Conservation (phyloP, 331 rosid species). For the Malus hybrid region DNA sequence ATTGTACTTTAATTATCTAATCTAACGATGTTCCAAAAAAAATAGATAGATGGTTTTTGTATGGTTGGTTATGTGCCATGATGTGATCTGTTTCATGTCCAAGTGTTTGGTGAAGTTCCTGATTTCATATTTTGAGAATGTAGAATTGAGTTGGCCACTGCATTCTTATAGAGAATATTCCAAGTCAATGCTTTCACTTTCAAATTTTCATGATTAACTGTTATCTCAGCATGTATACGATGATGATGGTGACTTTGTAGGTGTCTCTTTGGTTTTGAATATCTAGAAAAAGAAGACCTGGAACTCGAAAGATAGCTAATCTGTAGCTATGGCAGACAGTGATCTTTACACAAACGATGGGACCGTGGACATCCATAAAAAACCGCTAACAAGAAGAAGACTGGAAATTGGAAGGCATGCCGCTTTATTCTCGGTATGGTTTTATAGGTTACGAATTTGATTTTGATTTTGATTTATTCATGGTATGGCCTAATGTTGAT, state of each 20-base stretch:
- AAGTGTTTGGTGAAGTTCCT: background rate
- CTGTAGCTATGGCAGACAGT: slow-evolving; percentile 22
- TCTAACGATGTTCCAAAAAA: background rate
- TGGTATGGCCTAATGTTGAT: background rate
- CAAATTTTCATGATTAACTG: background rate
- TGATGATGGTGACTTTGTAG: slow-evolving; percentile 11
- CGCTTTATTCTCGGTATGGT: slow-evolving; percentile 63
- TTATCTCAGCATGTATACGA: background rate
- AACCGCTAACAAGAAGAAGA: slow-evolving; percentile 60
- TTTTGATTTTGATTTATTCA: background rate
- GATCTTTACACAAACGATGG: slow-evolving; percentile 60
- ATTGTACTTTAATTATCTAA: background rate
- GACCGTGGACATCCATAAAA: slow-evolving; percentile 41
- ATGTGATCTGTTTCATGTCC: background rate
- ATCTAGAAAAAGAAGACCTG: background rate
- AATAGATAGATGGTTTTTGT: background rate
- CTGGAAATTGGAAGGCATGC: slow-evolving; percentile 81
- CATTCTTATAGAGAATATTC: background rate
- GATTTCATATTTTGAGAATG: background rate
- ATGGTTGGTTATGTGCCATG: background rate
- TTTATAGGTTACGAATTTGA: background rate
- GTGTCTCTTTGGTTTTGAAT: background rate
- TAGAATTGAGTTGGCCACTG: background rate
- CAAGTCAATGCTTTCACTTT: background rate
- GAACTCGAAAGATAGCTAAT: background rate